Evolutionary conservation across 805 yeast genomes (phyloP).

Genomic region (Phaffomyces thermotolerans): DNA sequence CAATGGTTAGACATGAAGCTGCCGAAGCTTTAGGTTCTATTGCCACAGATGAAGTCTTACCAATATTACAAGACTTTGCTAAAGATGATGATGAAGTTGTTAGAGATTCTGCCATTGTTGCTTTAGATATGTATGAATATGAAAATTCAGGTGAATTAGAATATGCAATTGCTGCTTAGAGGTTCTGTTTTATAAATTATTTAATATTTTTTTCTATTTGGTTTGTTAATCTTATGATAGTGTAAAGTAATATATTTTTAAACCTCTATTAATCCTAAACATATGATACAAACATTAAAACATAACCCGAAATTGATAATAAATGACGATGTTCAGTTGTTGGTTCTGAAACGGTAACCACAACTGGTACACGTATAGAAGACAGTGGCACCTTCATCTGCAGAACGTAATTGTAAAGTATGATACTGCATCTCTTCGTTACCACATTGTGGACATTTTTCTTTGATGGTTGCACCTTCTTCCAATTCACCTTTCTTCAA

Average conservation of each 20-base stretch:
- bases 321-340: constrained; percentile 46
- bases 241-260: neutral
- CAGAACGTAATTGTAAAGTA: constrained; percentile 91
- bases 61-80: constrained; percentile 72
- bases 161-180: constrained; percentile 38
- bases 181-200: constrained; percentile 1
- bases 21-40: constrained; percentile 98
- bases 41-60: constrained; percentile 92
- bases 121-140: constrained; percentile 96
- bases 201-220: neutral
- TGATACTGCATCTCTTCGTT: constrained; percentile 98
- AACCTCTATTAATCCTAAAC: constrained; percentile 1
- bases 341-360: constrained; percentile 90
- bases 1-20: constrained; percentile 99
- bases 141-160: constrained; percentile 81
- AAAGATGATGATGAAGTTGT: constrained; percentile 84
- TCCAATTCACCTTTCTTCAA: constrained; percentile 71
- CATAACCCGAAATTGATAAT: neutral
- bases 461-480: constrained; percentile 95
- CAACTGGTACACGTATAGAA: constrained; percentile 94
- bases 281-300: neutral
- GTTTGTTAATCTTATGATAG: too few species aligned
- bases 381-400: constrained; percentile 99
- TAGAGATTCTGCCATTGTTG: constrained; percentile 94
- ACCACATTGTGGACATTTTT: constrained; percentile 98